Base-by-base conservation (phyloP, 148 eudicot species). In the Talinum fruticosum region DNA sequence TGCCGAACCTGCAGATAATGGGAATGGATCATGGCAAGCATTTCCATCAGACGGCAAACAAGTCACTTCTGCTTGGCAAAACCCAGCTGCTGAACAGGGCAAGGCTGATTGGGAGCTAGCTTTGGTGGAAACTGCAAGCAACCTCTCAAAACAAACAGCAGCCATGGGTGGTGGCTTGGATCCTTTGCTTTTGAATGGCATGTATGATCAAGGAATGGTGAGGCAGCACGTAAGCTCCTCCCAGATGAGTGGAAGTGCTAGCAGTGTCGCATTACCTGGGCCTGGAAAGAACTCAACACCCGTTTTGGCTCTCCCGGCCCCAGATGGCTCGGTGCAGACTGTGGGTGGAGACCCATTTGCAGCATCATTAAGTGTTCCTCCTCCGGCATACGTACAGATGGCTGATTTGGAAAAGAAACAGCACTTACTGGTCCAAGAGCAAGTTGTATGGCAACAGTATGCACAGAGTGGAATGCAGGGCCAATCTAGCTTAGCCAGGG, bases 401-500 rank as follows among this genome's bases (percentile, higher is more conserved):
- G 84, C 85, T 0, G 90, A 86, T 2, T 71, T 84, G 83, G 91
- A 90, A 80, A 79, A 65, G 83, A 80, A 88, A 51, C 87, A 77
- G 61, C 78, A 82, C 2, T 74, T 85, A 37, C 77, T 87, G 61
- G 71, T 72, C 73, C 85, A 84, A 65, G 85, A 84, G 61, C 92
- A 80, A 69, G 72, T 69, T 71, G 61, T 84, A 6, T 88, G 90
- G 90, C 85, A 83, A 69, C 85, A 88, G 53, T 82, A 83, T 78
- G 85, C 33, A 62, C 33, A 62, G 33, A 75, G 80, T 73, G 97
- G 96, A 44, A 93, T 93, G 97, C 96, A 89, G 78, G 97, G 97
- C 59, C 96, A 91, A 82, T 8, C 89, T 28, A 88, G 93, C 77
- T 86, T 94, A 87, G 66, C 87, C 36, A 90, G 82, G 89, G 84